phyloP scores from a whole-genome alignment of 2,329 filamentous ascomycete species.

The Cyclaneusma minus region DNA sequence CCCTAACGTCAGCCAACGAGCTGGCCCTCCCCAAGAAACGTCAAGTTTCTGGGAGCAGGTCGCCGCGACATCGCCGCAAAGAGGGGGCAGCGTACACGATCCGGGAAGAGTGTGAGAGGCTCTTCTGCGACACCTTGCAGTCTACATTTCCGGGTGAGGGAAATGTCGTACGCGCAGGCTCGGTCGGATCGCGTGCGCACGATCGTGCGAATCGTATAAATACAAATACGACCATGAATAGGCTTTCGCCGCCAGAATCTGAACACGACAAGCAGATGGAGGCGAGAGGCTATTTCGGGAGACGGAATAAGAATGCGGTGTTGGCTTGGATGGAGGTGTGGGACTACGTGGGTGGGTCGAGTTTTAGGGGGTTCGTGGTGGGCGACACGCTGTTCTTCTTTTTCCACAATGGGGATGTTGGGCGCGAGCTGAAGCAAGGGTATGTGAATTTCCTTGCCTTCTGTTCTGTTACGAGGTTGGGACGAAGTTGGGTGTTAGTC shows the following conservation, averaged over 20 bases:
- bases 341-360: constrained; percentile 70
- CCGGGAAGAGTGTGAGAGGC: constrained; percentile 99
- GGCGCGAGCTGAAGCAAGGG: constrained; percentile 74
- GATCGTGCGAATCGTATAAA: no score
- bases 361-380: constrained; percentile 74
- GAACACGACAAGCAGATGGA: constrained; percentile 13
- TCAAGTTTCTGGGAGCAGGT: constrained; percentile 1
- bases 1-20: constrained; percentile 52
- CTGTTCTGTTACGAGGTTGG: no score
- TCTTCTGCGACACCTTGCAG: constrained; percentile 95
- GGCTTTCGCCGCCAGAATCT: no score
- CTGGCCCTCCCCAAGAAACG: constrained; percentile 45
- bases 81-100: constrained; percentile 93
- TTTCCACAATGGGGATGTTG: constrained; percentile 60
- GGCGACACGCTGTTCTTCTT: constrained; percentile 71
- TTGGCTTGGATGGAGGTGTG: constrained; percentile 18
- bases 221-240: constrained; percentile 14
- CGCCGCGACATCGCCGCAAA: constrained; percentile 33
- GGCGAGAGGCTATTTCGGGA: constrained; percentile 11
- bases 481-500: constrained; percentile 3
- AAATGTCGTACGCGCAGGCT: no score
- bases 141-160: constrained; percentile 89
- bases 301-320: constrained; percentile 13
- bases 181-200: constrained; percentile 42
- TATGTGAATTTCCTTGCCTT: constrained; percentile 27